These are phyloP conservation scores for Cinnamomum micranthum DNA, from an alignment of 164 flowering plant genomes.

Conservation along the genomic window DNA sequence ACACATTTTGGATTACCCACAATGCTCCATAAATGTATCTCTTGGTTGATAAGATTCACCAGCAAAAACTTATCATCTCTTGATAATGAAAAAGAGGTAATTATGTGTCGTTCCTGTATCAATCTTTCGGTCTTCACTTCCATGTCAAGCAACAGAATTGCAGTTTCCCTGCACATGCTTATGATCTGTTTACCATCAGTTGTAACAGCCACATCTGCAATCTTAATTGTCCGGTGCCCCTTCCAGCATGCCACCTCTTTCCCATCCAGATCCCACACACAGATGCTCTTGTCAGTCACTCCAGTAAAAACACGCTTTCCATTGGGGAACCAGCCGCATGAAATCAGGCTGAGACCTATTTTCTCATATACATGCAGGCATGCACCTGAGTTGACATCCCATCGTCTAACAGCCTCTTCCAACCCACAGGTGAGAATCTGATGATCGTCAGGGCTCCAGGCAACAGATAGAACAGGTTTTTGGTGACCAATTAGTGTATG, in stretches of 20 bases:
- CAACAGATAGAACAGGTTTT: slow-evolving; percentile 51
- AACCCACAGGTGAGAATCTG: slow-evolving; percentile 83
- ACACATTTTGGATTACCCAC: slow-evolving; percentile 45
- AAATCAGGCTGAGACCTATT: slow-evolving; percentile 44
- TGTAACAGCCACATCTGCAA: slow-evolving; percentile 73
- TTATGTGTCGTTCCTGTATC: slow-evolving; percentile 52
- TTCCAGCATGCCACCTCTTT: slow-evolving; percentile 70
- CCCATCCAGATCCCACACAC: slow-evolving; percentile 86
- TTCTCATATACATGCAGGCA: slow-evolving; percentile 72
- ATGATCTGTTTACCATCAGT: slow-evolving; percentile 64
- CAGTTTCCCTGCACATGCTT: slow-evolving; percentile 52
- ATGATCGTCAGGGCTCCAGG: slow-evolving; percentile 77
- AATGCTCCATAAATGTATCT: slow-evolving; percentile 76
- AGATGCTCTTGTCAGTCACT: slow-evolving; percentile 69
- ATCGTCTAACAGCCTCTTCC: slow-evolving; percentile 65
- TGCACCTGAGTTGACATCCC: slow-evolving; percentile 73
- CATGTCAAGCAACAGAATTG: slow-evolving; percentile 46
- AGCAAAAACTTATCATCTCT: slow-evolving; percentile 49
- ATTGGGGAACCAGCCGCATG: slow-evolving; percentile 87
- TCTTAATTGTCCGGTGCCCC: slow-evolving; percentile 55
- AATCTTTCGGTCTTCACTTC: slow-evolving; percentile 46
- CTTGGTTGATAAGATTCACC: slow-evolving; percentile 66
- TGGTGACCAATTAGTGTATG: slow-evolving; percentile 57
- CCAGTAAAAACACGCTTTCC: slow-evolving; percentile 57
- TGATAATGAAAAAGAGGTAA: slow-evolving; percentile 72